Percentiles rank a stretch among this genome's conserved stretches.
Evolutionary conservation across 1,284 basidiomycete species (phyloP).

Genomic region (Naganishia liquefaciens): DNA sequence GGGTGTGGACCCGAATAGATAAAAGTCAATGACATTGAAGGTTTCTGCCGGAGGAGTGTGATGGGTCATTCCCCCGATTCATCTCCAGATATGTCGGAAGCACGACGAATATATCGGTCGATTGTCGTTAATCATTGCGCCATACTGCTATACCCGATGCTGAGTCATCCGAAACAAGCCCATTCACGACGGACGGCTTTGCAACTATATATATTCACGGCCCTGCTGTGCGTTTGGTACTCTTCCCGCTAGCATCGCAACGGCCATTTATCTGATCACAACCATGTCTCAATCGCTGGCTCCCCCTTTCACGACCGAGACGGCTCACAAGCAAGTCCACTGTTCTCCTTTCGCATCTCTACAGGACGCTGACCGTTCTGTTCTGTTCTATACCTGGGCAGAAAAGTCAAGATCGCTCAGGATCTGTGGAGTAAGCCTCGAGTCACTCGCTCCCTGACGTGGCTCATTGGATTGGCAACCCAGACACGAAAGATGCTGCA

Average conservation of each 20-base stretch:
- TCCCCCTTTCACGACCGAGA: slow-evolving; percentile 25
- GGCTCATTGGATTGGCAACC: background rate
- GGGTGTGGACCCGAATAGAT: too few relatives aligned
- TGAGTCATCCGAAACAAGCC: slow-evolving; percentile 4
- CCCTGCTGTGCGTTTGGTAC: too few relatives aligned
- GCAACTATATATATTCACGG: too few relatives aligned
- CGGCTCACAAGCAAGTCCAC: slow-evolving; percentile 17
- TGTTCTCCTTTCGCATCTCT: background rate
- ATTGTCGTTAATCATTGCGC: too few relatives aligned
- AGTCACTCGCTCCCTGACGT: background rate
- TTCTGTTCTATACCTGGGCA: too few relatives aligned
- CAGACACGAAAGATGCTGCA: slow-evolving; percentile 43
- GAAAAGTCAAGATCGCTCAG: slow-evolving; percentile 49
- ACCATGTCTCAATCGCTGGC: slow-evolving; percentile 16
- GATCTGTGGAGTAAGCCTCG: slow-evolving; percentile 48
- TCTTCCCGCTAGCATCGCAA: background rate
- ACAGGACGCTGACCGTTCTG: background rate
- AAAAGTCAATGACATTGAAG: too few relatives aligned
- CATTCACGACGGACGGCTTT: too few relatives aligned
- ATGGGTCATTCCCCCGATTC: too few relatives aligned
- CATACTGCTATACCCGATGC: background rate
- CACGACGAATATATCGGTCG: too few relatives aligned
- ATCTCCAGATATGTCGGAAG: too few relatives aligned
- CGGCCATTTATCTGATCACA: background rate
- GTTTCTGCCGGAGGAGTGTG: too few relatives aligned